These are phyloP conservation scores for Colletotrichum sp. DNA, from an alignment of 2,329 filamentous ascomycete species.

Conservation along the genomic window DNA sequence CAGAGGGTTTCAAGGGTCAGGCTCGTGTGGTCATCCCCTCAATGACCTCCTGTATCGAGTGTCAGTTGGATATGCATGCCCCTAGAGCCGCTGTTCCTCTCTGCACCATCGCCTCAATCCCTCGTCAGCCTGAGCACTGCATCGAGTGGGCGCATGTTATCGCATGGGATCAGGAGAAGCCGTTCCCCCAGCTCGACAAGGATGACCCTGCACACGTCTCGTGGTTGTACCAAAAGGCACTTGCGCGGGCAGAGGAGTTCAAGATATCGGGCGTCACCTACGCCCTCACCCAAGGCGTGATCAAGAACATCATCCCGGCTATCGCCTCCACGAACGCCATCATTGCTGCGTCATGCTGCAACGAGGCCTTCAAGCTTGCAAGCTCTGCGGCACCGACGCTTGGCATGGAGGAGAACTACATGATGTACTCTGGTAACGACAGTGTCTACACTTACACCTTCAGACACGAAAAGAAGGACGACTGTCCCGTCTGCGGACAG, in stretches of 20 bases:
- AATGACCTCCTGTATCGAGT: conserved; percentile 96
- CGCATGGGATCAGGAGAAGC: conserved; percentile 88
- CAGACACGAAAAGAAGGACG: conserved; percentile 89
- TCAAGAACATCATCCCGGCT: conserved; percentile 99
- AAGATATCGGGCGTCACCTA: conserved; percentile 94
- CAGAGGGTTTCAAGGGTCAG: conserved; percentile 98
- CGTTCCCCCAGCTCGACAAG: conserved; percentile 86
- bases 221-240: conserved; percentile 92
- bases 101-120: conserved; percentile 95
- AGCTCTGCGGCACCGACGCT: conserved; percentile 83
- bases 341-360: conserved; percentile 93
- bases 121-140: conserved; percentile 95
- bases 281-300: conserved; percentile 92
- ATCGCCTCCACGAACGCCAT: conserved; percentile 98
- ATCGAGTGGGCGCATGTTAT: conserved; percentile 99
- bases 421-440: conserved; percentile 99
- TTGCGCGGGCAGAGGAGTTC: conserved; percentile 83
- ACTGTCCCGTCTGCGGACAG: conserved; percentile 93
- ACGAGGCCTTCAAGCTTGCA: conserved; percentile 94
- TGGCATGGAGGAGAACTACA: conserved; percentile 85
- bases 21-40: conserved; percentile 90
- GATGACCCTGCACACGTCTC: conserved; percentile 96
- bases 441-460: conserved; percentile 98
- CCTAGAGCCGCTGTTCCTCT: conserved; percentile 96
- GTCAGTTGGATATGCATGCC: conserved; percentile 97